phyloP scores from a whole-genome alignment of 2,329 filamentous ascomycete genomes.

The Beauveria brongniartii region DNA sequence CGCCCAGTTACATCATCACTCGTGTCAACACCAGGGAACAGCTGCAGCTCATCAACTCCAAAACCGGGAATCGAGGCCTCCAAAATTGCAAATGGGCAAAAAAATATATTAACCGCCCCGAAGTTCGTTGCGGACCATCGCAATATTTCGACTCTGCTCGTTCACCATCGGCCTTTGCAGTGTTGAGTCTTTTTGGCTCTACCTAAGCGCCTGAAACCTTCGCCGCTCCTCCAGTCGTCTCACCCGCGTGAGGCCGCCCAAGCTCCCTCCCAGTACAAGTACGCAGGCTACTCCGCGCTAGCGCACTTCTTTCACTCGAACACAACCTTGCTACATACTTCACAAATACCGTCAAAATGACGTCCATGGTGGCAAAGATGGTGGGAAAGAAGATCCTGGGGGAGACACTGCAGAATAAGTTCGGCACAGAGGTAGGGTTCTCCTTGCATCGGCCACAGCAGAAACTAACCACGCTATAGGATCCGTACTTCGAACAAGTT shows the following conservation, averaged over 20 bases:
- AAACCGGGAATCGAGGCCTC: neutral
- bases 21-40: neutral
- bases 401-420: conserved; percentile 49
- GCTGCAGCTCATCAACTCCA: neutral
- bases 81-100: neutral
- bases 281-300: neutral
- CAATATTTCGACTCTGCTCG: neutral
- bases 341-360: conserved; percentile 33
- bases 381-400: conserved; percentile 49
- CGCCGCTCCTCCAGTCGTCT: conserved; percentile 1
- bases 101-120: neutral
- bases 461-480: conserved; percentile 41
- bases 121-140: neutral
- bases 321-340: neutral
- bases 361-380: conserved; percentile 43
- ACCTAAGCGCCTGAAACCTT: conserved; percentile 9
- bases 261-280: conserved; percentile 1
- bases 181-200: neutral
- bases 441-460: neutral
- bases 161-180: neutral
- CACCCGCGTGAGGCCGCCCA: neutral
- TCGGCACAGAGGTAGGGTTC: conserved; percentile 43
- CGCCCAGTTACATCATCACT: conserved; percentile 11
- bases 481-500: conserved; percentile 83
- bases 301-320: neutral